Evolutionary conservation across 495 filamentous ascomycete species (phyloP).

Genomic region (Cladorrhinum samala): DNA sequence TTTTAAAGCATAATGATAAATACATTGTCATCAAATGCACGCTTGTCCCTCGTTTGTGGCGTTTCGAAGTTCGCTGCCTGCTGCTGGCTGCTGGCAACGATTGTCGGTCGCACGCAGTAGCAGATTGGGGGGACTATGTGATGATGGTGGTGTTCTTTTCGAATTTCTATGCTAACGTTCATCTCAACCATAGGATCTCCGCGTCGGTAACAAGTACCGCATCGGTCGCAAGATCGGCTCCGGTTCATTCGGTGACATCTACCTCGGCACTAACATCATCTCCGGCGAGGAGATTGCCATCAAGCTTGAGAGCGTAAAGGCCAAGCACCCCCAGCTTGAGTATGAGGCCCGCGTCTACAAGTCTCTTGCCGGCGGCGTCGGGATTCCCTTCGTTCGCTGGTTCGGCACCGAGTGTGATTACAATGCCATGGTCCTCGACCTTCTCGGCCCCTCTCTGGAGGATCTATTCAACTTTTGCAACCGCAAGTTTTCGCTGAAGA

Average conservation of each 20-base stretch:
- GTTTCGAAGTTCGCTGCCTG: not conserved
- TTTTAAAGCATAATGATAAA: no score
- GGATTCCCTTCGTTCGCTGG: slow-evolving; percentile 99
- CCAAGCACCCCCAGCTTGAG: slow-evolving; percentile 98
- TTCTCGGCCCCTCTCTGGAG: slow-evolving; percentile 94
- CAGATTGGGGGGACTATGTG: not conserved
- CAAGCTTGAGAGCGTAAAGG: slow-evolving; percentile 99
- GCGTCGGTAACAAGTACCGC: slow-evolving; percentile 99
- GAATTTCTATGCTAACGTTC: slow-evolving; percentile 10
- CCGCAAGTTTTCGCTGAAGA: slow-evolving; percentile 99
- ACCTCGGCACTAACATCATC: slow-evolving; percentile 99
- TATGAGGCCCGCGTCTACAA: slow-evolving; percentile 99
- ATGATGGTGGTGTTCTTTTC: not conserved
- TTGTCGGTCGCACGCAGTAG: not conserved
- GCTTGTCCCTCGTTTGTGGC: not conserved
- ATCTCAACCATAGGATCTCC: slow-evolving; percentile 67
- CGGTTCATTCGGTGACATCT: slow-evolving; percentile 98
- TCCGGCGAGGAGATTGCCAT: slow-evolving; percentile 99
- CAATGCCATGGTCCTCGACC: slow-evolving; percentile 99
- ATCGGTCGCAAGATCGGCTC: slow-evolving; percentile 99
- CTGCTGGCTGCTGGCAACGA: not conserved
- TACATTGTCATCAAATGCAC: not conserved
- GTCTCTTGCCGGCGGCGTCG: slow-evolving; percentile 95
- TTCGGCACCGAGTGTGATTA: slow-evolving; percentile 99
- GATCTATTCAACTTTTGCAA: slow-evolving; percentile 99